Base-by-base conservation (phyloP, 2,329 filamentous ascomycete genomes). In the Magnaporthiopsis rhizophila region DNA sequence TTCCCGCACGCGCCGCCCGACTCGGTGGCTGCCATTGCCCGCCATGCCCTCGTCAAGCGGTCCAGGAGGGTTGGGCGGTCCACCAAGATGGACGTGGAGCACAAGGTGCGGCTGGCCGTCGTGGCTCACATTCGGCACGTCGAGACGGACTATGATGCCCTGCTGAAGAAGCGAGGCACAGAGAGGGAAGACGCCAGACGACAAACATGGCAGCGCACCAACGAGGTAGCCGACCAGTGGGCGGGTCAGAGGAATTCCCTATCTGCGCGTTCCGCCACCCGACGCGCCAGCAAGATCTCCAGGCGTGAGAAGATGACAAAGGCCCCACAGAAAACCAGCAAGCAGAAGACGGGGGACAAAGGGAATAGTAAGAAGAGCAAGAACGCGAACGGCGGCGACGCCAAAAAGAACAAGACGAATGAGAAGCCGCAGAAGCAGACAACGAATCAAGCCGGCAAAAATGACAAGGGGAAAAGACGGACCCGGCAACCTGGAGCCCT, bases 51-150 rank as follows among this genome's bases (percentile, higher is more conserved):
- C 67, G 68, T 73, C 67, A 84, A 83, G 70, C 67, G 74, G 28
- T 80, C 76, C 58, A 70, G 80, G 2, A 73, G 81, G 12, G 81
- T 84, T 1, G 82, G 81, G 3, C 72, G 82, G 62, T 78, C 77
- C 1, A 71, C 70, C 2, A 78, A 66, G 59, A 69, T 81, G 7
- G 70, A 71, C 0, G 59, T 80, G 50, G 70, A 72, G 8, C 69
- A 74, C 18, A 81, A 77, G 67, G 80, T 77, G 5, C 68, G 71
- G 59, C 73, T 83, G 30, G 82, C 80, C 2, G 80, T 83, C 15
- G 71, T 76, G 28, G 82, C 82, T 3, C 79, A 83, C 66, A 75
- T 81, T 5, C 74, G 82, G 8, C 82, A 84, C 67, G 67, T 64
- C 3, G 75, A 81, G 59, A 84, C 81, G 0, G 67, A 73, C 1